These are phyloP conservation scores for Stachybotrys chlorohalonatus DNA, from an alignment of 2,329 filamentous ascomycete species.

Conservation along the genomic window DNA sequence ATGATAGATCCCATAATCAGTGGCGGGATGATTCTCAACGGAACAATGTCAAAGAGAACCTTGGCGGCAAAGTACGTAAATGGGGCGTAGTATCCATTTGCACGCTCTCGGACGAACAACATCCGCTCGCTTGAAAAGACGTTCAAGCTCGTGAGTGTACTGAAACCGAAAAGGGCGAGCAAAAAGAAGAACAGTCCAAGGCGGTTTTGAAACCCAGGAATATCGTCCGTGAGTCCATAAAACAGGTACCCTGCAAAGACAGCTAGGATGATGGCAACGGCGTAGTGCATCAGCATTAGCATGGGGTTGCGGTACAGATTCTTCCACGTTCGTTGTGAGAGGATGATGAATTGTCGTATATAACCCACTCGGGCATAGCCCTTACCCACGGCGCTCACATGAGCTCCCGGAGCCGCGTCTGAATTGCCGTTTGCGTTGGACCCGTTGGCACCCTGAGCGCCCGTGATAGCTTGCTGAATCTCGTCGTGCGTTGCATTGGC, in stretches of 20 bases:
- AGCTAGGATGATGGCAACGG: slow-evolving; percentile 87
- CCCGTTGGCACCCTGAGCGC: slow-evolving; percentile 60
- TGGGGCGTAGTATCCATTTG: slow-evolving; percentile 93
- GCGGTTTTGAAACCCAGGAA: slow-evolving; percentile 94
- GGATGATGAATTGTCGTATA: slow-evolving; percentile 73
- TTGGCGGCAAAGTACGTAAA: slow-evolving; percentile 92
- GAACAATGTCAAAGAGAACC: slow-evolving; percentile 96
- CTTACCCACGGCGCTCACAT: slow-evolving; percentile 55
- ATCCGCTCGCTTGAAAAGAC: slow-evolving; percentile 89
- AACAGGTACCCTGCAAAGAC: slow-evolving; percentile 94
- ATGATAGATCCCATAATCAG: slow-evolving; percentile 93
- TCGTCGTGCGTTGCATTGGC: slow-evolving; percentile 67
- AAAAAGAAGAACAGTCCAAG: slow-evolving; percentile 97
- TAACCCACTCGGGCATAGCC: slow-evolving; percentile 79
- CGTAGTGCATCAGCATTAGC: slow-evolving; percentile 97
- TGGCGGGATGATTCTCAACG: slow-evolving; percentile 86
- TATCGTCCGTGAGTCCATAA: slow-evolving; percentile 92
- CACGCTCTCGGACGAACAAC: slow-evolving; percentile 84
- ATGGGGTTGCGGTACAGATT: slow-evolving; percentile 97
- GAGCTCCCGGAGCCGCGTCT: slow-evolving; percentile 35
- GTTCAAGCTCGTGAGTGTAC: slow-evolving; percentile 84
- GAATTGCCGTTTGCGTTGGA: slow-evolving; percentile 44
- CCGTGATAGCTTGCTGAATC: slow-evolving; percentile 59
- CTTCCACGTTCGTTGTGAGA: slow-evolving; percentile 88
- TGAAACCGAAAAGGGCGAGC: slow-evolving; percentile 91